Percentiles rank a stretch among this genome's conserved stretches.
phyloP scores from a whole-genome alignment of 1,284 basidiomycete species.

The Flammula alnicola region DNA sequence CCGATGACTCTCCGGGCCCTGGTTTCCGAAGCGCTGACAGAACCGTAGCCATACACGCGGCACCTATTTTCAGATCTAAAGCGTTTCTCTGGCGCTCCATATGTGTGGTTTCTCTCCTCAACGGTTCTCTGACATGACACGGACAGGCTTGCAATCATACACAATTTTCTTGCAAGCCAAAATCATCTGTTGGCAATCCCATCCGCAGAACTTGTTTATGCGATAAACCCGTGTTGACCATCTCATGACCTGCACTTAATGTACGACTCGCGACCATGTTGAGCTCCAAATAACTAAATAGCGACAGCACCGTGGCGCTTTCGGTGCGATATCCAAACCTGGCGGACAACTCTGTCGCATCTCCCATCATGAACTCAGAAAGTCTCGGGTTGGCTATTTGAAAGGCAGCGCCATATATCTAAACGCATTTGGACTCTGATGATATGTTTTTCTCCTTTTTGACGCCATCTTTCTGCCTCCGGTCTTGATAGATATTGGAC shows the following conservation, averaged over 20 bases:
- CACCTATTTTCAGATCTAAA: conserved; percentile 20
- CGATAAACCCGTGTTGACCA: not conserved
- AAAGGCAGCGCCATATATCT: not conserved
- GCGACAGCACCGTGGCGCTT: too few relatives aligned
- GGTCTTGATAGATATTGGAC: not conserved
- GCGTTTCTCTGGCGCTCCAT: conserved; percentile 13
- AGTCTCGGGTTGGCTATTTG: not conserved
- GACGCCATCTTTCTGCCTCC: not conserved
- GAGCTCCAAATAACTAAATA: too few relatives aligned
- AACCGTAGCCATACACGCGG: conserved; percentile 15
- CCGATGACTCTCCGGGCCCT: conserved; percentile 35
- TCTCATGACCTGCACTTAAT: not conserved
- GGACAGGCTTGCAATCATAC: conserved; percentile 3
- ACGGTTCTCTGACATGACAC: conserved; percentile 10
- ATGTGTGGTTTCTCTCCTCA: conserved; percentile 3
- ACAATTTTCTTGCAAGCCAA: conserved; percentile 3
- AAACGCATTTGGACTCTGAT: not conserved
- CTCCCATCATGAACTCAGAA: too few relatives aligned
- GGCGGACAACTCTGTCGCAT: too few relatives aligned
- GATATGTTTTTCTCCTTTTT: conserved; percentile 5
- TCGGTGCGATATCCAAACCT: too few relatives aligned
- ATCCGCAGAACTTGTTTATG: conserved; percentile 1
- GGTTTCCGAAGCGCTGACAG: conserved; percentile 21
- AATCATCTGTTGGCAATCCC: conserved; percentile 11
- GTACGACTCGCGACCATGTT: too few relatives aligned